A percentile compares a stretch with the other conserved stretches of the same genome.
phyloP scores from a whole-genome alignment of 108 stramenopile genomes.

The Cyclotella baltica region DNA sequence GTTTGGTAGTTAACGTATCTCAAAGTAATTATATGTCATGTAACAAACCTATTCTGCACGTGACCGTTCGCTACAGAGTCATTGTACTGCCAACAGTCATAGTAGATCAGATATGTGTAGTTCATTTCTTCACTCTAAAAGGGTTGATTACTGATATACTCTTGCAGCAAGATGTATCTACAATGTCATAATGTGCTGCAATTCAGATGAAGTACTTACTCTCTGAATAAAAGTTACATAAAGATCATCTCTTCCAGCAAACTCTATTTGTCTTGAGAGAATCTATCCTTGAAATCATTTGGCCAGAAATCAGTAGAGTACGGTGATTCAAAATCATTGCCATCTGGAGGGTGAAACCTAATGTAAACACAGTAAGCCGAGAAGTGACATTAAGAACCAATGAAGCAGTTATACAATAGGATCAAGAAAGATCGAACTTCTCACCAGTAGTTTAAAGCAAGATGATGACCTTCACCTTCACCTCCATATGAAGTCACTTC shows the following conservation, averaged over 20 bases:
- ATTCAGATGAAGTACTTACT: no score
- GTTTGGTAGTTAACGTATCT: no score
- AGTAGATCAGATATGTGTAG: no score
- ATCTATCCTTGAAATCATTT: conserved; percentile 4
- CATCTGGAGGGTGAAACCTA: conserved; percentile 15
- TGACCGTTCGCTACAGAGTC: no score
- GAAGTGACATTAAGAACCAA: background rate
- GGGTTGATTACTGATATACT: no score
- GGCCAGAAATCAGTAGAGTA: conserved; percentile 5
- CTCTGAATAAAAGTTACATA: background rate
- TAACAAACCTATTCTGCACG: no score
- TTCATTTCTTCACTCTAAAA: no score
- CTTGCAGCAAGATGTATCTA: no score
- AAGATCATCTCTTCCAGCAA: background rate
- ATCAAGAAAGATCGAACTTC: background rate
- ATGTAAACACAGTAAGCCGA: background rate
- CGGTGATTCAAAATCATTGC: background rate
- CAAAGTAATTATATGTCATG: no score
- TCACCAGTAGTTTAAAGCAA: conserved; percentile 16
- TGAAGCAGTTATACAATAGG: background rate
- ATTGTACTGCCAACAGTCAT: no score
- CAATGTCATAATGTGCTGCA: no score
- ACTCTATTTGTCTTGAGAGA: background rate
- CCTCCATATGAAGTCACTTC: conserved; percentile 76
- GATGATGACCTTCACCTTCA: conserved; percentile 1